Evolutionary conservation across 371 early-diverging fungal genomes (phyloP), one percentile per base, ranked within the genome.

Genomic region (Lichtheimia hyalospora): DNA sequence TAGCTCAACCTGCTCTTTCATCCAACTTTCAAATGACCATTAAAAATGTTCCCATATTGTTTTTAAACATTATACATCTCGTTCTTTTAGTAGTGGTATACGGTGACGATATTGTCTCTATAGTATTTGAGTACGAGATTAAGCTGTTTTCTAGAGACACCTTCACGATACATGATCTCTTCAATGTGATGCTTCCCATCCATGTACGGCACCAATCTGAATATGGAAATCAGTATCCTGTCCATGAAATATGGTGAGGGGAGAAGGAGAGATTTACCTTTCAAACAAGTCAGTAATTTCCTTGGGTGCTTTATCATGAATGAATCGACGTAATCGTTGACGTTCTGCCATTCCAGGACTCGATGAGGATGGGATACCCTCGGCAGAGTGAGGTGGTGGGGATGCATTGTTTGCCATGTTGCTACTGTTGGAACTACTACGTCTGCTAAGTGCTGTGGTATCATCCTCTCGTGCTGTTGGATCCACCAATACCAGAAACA

Each of bases 161-260:
- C 87, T 70, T 93, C 92, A 8, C 89, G 74, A 58, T 86, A 92
- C 59, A 88, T 70, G 54, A 95, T 92, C 65, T 95, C 95, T 58
- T 93, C 93, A 15, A 90, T 82, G 62, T 88, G 89, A 66, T 87
- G 84, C 48, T 86, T 84, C 2, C 95, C 95, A 68, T 89, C 83
- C 72, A 93, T 89, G 59, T 92, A 94, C 3, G 85, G 84, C n/a
- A 83, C 75, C 51, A 92, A 62, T 39, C 87, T 82, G 55, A 43
- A 43, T 18, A 27, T 3, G 27, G 3, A 27, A 27, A 27, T 27
- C 3, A 27, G 27, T 27, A 27, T 5, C 27, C 5, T 7, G 1
- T 27, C 27, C 3, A 27, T 27, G 4, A 5, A 25, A 25, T 25
- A 27, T n/a, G n/a, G n/a, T n/a, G n/a, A n/a, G n/a, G n/a, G n/a